Conservation (phyloP, 1,284 basidiomycete species). For the Cerrena zonata region DNA sequence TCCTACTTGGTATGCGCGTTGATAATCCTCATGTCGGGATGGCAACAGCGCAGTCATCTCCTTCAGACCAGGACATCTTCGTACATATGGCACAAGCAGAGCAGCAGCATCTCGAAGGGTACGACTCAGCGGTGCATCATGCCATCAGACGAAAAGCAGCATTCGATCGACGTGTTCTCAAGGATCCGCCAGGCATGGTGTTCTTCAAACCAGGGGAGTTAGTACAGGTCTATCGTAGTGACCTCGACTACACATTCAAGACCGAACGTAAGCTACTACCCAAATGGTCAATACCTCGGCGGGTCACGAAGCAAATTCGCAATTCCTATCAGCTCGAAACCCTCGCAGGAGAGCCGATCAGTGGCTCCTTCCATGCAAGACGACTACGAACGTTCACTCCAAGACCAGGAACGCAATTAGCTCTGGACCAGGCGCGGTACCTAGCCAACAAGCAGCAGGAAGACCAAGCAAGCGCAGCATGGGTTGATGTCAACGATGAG, state of each 20-base stretch:
- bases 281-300: conserved; percentile 22
- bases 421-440: conserved; percentile 1
- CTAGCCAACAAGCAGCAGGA: not conserved
- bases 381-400: conserved; percentile 15
- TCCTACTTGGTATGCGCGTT: conserved; percentile 22
- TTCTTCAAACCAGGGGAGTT: conserved; percentile 12
- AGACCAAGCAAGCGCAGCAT: not conserved
- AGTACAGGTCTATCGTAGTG: conserved; percentile 13
- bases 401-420: conserved; percentile 5
- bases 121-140: conserved; percentile 16
- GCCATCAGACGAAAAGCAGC: conserved; percentile 12
- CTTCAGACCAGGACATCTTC: conserved; percentile 10
- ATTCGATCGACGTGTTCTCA: conserved; percentile 19
- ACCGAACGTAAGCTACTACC: conserved; percentile 20
- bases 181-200: conserved; percentile 10
- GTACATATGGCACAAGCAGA: conserved; percentile 24
- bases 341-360: conserved; percentile 9
- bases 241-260: conserved; percentile 17
- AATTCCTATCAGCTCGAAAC: conserved; percentile 24
- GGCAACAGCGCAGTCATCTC: not conserved
- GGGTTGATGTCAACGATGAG: conserved; percentile 1
- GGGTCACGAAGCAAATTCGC: conserved; percentile 8
- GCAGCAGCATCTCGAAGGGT: conserved; percentile 28
- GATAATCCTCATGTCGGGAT: conserved; percentile 19
- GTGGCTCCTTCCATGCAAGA: conserved; percentile 16